These are phyloP conservation scores for Periconia sp. DNA, from an alignment of 2,329 filamentous ascomycete genomes.

Conservation along the genomic window DNA sequence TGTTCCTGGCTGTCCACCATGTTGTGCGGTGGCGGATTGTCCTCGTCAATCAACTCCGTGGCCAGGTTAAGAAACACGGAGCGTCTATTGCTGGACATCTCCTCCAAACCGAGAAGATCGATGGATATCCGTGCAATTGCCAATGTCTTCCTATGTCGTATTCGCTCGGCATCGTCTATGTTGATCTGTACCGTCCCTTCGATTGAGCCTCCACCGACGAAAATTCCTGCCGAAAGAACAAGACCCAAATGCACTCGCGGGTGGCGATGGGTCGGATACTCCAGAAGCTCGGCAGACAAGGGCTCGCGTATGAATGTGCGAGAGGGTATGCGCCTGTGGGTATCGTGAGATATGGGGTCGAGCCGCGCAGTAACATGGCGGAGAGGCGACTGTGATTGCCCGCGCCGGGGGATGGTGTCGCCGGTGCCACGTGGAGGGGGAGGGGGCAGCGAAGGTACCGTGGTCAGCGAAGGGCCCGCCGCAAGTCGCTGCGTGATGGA, in stretches of 20 bases:
- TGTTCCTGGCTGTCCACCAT: slow-evolving; percentile 55
- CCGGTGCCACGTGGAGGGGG: slow-evolving; percentile 33
- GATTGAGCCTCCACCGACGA: slow-evolving; percentile 61
- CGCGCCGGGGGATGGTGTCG: slow-evolving; percentile 51
- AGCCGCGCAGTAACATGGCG: slow-evolving; percentile 49
- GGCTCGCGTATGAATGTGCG: slow-evolving; percentile 57
- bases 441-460: slow-evolving; percentile 23
- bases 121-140: slow-evolving; percentile 58
- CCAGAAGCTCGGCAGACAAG: slow-evolving; percentile 56
- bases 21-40: slow-evolving; percentile 57
- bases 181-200: slow-evolving; percentile 58
- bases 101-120: slow-evolving; percentile 60
- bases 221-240: slow-evolving; percentile 58
- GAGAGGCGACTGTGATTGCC: slow-evolving; percentile 56
- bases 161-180: slow-evolving; percentile 55
- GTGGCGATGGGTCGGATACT: slow-evolving; percentile 56
- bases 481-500: slow-evolving; percentile 22
- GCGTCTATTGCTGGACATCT: slow-evolving; percentile 53
- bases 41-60: slow-evolving; percentile 57
- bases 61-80: slow-evolving; percentile 59
- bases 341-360: slow-evolving; percentile 52
- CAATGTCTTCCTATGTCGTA: slow-evolving; percentile 51
- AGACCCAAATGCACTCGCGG: slow-evolving; percentile 56
- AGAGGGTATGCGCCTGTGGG: slow-evolving; percentile 51
- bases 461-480: slow-evolving; percentile 18